Conservation (phyloP, 345 rosid species). For the Erucastrum elatum region DNA sequence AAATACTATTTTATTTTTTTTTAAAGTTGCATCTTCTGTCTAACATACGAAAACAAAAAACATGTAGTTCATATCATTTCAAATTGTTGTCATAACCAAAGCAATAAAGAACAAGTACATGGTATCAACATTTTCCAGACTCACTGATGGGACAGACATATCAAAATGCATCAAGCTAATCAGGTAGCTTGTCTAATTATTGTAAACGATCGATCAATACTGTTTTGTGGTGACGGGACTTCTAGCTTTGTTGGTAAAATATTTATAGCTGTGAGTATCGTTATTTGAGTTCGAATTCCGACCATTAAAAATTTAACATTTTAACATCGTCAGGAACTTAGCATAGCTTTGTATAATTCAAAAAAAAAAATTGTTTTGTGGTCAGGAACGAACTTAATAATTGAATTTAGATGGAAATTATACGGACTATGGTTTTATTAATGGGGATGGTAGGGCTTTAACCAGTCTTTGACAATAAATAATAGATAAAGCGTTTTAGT, state of each 20-base stretch:
- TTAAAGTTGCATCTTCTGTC: neutral
- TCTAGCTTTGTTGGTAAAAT: no score
- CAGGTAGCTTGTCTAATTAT: constrained; percentile 5
- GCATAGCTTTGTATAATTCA: no score
- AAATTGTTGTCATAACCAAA: constrained; percentile 10
- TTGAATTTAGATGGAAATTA: neutral
- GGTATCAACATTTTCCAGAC: constrained; percentile 24
- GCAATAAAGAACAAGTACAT: constrained; percentile 5
- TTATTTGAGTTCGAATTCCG: no score
- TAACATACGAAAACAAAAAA: constrained; percentile 21
- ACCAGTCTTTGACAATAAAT: constrained; percentile 27
- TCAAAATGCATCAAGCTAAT: constrained; percentile 1
- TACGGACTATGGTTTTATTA: constrained; percentile 16
- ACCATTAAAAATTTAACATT: no score
- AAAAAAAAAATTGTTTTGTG: neutral
- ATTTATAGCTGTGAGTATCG: no score
- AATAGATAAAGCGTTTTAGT: constrained; percentile 32
- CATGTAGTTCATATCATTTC: neutral
- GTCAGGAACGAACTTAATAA: constrained; percentile 17
- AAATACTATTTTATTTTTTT: neutral
- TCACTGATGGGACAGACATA: neutral
- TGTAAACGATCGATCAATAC: neutral
- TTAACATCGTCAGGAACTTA: no score
- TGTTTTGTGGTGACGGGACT: neutral
- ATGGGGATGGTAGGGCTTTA: constrained; percentile 33